phyloP scores from a whole-genome alignment of 306 rosid species.

The Prunus campanulata region DNA sequence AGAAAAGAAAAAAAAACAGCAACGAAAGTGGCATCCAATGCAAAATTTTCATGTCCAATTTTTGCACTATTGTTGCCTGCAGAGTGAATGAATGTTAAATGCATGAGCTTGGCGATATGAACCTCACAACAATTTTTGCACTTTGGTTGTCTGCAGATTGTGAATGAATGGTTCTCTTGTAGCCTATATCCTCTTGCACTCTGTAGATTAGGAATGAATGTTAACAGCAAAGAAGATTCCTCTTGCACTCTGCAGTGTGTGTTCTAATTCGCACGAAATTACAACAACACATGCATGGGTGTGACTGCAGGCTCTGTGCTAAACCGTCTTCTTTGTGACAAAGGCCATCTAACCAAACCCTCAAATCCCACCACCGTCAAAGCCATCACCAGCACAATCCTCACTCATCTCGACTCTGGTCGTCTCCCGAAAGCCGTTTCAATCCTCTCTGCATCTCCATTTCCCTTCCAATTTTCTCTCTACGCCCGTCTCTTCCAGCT shows the following conservation, averaged over 20 bases:
- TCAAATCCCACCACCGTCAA: slow-evolving; percentile 18
- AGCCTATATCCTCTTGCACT: too few species aligned
- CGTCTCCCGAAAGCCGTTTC: slow-evolving; percentile 50
- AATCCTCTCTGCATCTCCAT: slow-evolving; percentile 41
- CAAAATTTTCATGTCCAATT: slow-evolving; percentile 11
- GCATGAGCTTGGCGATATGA: too few species aligned
- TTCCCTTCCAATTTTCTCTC: slow-evolving; percentile 42
- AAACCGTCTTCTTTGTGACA: slow-evolving; percentile 27
- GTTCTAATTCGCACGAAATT: too few species aligned
- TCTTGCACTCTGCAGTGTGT: too few species aligned
- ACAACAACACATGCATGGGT: slow-evolving; percentile 13
- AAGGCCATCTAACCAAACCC: slow-evolving; percentile 20
- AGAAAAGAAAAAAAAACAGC: too few species aligned
- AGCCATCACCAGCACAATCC: slow-evolving; percentile 27
- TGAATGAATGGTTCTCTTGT: too few species aligned
- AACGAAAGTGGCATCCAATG: slow-evolving; percentile 11
- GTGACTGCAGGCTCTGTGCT: slow-evolving; percentile 39
- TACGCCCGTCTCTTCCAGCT: slow-evolving; percentile 60
- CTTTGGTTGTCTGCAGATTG: too few species aligned
- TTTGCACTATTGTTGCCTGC: neutral
- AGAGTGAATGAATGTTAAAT: neutral
- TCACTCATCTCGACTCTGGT: slow-evolving; percentile 31
- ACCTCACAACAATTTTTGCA: too few species aligned
- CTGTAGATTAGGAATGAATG: too few species aligned
- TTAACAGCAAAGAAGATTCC: too few species aligned